Conservation (phyloP, 2,329 filamentous ascomycete species). For the Aspergillus alliaceus region DNA sequence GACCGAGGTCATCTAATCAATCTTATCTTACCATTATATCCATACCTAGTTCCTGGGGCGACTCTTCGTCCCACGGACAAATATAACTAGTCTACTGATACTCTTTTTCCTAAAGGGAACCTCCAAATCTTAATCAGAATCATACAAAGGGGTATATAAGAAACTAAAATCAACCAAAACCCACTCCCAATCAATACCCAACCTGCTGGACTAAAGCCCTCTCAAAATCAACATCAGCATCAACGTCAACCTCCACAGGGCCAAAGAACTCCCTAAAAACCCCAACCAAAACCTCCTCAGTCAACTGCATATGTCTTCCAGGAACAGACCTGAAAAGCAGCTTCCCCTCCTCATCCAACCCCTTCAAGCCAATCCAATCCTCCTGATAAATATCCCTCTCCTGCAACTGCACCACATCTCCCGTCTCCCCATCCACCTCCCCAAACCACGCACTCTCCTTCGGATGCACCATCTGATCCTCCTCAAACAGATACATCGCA, state of each 20-base stretch:
- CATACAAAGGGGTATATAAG: not conserved
- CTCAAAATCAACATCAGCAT: not conserved
- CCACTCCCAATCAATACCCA: not conserved
- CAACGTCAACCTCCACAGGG: conserved; percentile 23
- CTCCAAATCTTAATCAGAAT: too few relatives aligned
- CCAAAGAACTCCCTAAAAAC: conserved; percentile 59
- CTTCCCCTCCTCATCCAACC: conserved; percentile 74
- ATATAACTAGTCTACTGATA: too few relatives aligned
- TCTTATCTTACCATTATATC: too few relatives aligned
- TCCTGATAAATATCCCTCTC: conserved; percentile 76
- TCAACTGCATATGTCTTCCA: conserved; percentile 82
- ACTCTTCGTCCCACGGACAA: too few relatives aligned
- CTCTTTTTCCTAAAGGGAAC: too few relatives aligned
- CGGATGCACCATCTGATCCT: conserved; percentile 82
- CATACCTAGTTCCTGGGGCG: too few relatives aligned
- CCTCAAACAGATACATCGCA: conserved; percentile 84
- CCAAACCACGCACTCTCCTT: conserved; percentile 91
- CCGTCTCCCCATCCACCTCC: conserved; percentile 71
- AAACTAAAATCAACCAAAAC: not conserved
- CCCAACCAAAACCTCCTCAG: conserved; percentile 63
- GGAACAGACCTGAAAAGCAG: conserved; percentile 71
- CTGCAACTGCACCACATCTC: conserved; percentile 64
- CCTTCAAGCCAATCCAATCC: conserved; percentile 87
- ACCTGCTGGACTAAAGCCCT: conserved; percentile 20
- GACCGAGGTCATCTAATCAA: too few relatives aligned